These are phyloP conservation scores for Hydrangea macrophylla DNA, from an alignment of 148 eudicot species.

Conservation along the genomic window DNA sequence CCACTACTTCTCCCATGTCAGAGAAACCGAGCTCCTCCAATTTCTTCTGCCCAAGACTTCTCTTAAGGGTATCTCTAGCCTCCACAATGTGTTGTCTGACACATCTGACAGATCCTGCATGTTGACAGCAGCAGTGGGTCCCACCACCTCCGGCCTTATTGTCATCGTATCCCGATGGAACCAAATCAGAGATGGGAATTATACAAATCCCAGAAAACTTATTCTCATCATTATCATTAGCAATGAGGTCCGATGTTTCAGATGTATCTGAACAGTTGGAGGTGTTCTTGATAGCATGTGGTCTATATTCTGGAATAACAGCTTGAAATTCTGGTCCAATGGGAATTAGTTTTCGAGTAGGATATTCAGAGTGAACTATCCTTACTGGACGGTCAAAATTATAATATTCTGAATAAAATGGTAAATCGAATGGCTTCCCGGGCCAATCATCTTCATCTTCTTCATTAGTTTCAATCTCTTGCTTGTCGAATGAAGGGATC, in stretches of 20 bases:
- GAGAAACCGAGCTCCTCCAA: slow-evolving; percentile 53
- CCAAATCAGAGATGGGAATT: slow-evolving; percentile 33
- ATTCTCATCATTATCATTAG: background rate
- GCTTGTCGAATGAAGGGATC: background rate
- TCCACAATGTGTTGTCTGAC: slow-evolving; percentile 50
- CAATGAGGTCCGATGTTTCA: background rate
- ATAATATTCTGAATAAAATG: slow-evolving; percentile 9
- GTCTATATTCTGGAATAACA: slow-evolving; percentile 24
- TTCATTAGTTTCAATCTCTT: slow-evolving; percentile 3
- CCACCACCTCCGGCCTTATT: slow-evolving; percentile 42
- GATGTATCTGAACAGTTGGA: background rate
- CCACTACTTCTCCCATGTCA: slow-evolving; percentile 73
- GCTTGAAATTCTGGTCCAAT: slow-evolving; percentile 33
- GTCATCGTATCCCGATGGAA: slow-evolving; percentile 6
- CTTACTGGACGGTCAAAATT: slow-evolving; percentile 11
- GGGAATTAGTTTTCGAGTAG: slow-evolving; percentile 26
- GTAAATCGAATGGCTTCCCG: slow-evolving; percentile 12
- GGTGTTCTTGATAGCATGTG: background rate
- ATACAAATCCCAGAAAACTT: slow-evolving; percentile 36
- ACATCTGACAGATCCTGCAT: slow-evolving; percentile 54
- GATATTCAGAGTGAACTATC: slow-evolving; percentile 13
- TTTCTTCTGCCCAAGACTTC: slow-evolving; percentile 36
- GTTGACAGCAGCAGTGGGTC: slow-evolving; percentile 46
- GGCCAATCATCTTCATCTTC: slow-evolving; percentile 16
- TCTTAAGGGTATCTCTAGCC: slow-evolving; percentile 50